A percentile compares a stretch with the other conserved stretches of the same genome.
phyloP scores from a whole-genome alignment of 2,329 filamentous ascomycete genomes.

The Arthrobotrys sinensis region DNA sequence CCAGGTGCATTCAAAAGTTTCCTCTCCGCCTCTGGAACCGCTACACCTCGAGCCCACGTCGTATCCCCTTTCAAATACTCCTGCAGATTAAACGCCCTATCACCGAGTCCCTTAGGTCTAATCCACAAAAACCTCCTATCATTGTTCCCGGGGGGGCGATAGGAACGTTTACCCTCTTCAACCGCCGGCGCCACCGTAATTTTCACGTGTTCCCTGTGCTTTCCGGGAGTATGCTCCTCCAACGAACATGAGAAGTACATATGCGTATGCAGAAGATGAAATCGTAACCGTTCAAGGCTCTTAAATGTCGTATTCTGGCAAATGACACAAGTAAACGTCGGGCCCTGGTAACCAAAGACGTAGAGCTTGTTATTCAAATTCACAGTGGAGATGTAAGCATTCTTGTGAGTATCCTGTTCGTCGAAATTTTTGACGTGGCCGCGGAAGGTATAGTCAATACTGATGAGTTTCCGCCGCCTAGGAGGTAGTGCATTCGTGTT shows the following conservation, averaged over 20 bases:
- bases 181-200: constrained; percentile 37
- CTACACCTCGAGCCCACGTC: constrained; percentile 69
- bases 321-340: constrained; percentile 27
- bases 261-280: constrained; percentile 42
- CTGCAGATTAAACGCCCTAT: constrained; percentile 34
- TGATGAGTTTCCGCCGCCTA: constrained; percentile 31
- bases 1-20: constrained; percentile 73
- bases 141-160: constrained; percentile 23
- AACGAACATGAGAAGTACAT: constrained; percentile 16
- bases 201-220: neutral
- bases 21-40: constrained; percentile 78
- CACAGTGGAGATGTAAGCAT: constrained; percentile 6
- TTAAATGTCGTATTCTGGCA: constrained; percentile 36
- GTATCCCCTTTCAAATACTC: constrained; percentile 64
- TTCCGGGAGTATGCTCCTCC: neutral
- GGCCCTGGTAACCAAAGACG: constrained; percentile 9
- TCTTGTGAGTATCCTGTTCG: constrained; percentile 30
- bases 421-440: constrained; percentile 46
- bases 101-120: constrained; percentile 11
- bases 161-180: constrained; percentile 9
- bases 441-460: constrained; percentile 17
- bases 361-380: constrained; percentile 38
- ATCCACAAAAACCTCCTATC: constrained; percentile 37
- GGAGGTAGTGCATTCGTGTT: neutral
- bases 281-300: constrained; percentile 34